These are phyloP conservation scores for Hymenoscyphus infarciens DNA, from an alignment of 2,329 filamentous ascomycete species.

Conservation along the genomic window DNA sequence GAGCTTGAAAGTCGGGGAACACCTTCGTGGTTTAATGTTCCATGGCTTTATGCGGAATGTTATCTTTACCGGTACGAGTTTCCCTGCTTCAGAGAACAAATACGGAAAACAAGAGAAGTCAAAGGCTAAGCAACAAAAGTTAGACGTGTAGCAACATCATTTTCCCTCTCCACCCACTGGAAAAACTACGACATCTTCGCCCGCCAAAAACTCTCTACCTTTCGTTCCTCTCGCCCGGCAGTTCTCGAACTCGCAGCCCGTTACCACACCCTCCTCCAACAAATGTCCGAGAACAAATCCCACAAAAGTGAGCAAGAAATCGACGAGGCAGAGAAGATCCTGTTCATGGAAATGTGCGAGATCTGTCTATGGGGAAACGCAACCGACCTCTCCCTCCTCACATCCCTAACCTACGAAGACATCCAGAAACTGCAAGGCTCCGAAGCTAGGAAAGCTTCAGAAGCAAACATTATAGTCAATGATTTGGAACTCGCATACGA, in stretches of 20 bases:
- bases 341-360: slow-evolving; percentile 92
- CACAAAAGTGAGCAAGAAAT: slow-evolving; percentile 23
- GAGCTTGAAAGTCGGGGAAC: slow-evolving; percentile 73
- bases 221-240: slow-evolving; percentile 84
- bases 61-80: slow-evolving; percentile 70
- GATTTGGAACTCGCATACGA: slow-evolving; percentile 73
- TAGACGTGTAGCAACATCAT: slow-evolving; percentile 76
- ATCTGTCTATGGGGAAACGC: slow-evolving; percentile 98
- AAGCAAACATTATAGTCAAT: slow-evolving; percentile 90
- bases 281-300: slow-evolving; percentile 56
- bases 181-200: slow-evolving; percentile 86
- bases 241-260: slow-evolving; percentile 77
- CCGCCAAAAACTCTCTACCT: slow-evolving; percentile 86
- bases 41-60: slow-evolving; percentile 92
- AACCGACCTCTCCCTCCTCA: slow-evolving; percentile 87
- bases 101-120: too few relatives aligned
- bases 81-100: not conserved
- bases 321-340: slow-evolving; percentile 66
- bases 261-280: slow-evolving; percentile 69
- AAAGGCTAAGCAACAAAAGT: slow-evolving; percentile 33
- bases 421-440: slow-evolving; percentile 95
- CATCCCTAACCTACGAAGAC: slow-evolving; percentile 87
- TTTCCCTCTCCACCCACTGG: slow-evolving; percentile 76
- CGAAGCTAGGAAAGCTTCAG: slow-evolving; percentile 77
- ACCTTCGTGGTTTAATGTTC: slow-evolving; percentile 75